Evolutionary conservation across 495 filamentous ascomycete genomes (phyloP).

Genomic region (Trichodelitschia bisporula): DNA sequence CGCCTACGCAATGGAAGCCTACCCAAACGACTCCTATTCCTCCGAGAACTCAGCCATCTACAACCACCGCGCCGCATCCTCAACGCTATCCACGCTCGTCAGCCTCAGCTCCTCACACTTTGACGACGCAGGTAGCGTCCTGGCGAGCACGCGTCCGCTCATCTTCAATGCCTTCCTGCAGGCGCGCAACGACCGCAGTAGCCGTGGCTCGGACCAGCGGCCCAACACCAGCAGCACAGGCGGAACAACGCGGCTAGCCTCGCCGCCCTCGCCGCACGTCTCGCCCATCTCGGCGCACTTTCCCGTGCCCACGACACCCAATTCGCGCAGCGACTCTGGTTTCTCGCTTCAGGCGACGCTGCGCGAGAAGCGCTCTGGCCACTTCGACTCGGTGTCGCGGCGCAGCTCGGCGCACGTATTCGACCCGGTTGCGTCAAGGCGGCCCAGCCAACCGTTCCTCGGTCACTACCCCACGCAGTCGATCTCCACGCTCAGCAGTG

Average conservation of each 20-base stretch:
- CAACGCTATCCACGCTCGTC: conserved; percentile 59
- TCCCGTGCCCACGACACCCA: conserved; percentile 45
- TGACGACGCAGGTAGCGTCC: conserved; percentile 24
- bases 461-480: conserved; percentile 63
- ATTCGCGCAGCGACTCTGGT: conserved; percentile 75
- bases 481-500: conserved; percentile 57
- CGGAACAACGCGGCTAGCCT: conserved; percentile 27
- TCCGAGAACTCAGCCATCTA: conserved; percentile 68
- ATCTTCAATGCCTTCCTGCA: conserved; percentile 86
- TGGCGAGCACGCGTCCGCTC: conserved; percentile 17
- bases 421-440: conserved; percentile 41
- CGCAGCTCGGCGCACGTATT: conserved; percentile 80
- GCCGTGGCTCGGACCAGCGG: conserved; percentile 31
- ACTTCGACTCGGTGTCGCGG: conserved; percentile 65
- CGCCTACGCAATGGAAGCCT: conserved; percentile 76
- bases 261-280: conserved; percentile 54
- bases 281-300: conserved; percentile 68
- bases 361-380: conserved; percentile 81
- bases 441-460: conserved; percentile 67
- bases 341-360: conserved; percentile 65
- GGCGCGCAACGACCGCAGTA: conserved; percentile 36
- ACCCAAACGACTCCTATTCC: conserved; percentile 68
- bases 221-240: conserved; percentile 58
- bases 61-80: conserved; percentile 38
- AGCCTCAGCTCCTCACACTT: conserved; percentile 74